Evolutionary conservation across 768 basidiomycete species (phyloP).

Genomic region (Pulveroboletus sp.): DNA sequence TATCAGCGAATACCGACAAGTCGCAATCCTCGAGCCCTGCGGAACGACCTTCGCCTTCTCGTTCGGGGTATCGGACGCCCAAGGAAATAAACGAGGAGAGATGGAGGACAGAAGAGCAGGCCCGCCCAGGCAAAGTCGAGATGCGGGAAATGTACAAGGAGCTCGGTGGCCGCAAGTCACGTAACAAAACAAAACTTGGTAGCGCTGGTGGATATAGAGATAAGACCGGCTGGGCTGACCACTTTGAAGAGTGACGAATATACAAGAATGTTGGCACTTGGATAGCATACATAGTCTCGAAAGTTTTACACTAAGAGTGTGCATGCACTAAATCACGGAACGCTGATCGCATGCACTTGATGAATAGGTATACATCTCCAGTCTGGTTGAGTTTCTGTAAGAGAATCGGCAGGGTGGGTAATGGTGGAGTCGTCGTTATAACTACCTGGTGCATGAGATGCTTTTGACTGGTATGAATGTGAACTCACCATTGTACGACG

Average conservation of each 20-base stretch:
- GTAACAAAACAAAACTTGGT: constrained; percentile 70
- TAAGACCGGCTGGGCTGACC: constrained; percentile 69
- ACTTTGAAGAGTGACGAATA: constrained; percentile 24
- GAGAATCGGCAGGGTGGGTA: constrained; percentile 63
- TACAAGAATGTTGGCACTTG: neutral
- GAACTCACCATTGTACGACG: constrained; percentile 59
- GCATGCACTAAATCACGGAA: constrained; percentile 34
- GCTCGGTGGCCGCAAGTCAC: constrained; percentile 77
- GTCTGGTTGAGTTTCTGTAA: constrained; percentile 68
- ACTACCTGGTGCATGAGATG: constrained; percentile 40
- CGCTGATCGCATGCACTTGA: constrained; percentile 57
- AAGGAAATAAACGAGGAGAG: constrained; percentile 73
- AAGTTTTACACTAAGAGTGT: neutral
- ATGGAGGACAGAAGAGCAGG: constrained; percentile 55
- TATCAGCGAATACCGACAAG: constrained; percentile 38
- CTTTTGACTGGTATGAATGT: neutral
- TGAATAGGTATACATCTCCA: constrained; percentile 65
- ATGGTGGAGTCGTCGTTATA: constrained; percentile 68
- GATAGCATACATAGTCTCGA: neutral
- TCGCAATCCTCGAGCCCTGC: constrained; percentile 39
- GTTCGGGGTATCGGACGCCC: constrained; percentile 72
- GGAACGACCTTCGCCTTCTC: constrained; percentile 45
- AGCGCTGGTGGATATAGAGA: constrained; percentile 60
- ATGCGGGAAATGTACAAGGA: constrained; percentile 93
- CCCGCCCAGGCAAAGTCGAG: constrained; percentile 67